Evolutionary conservation across 495 filamentous ascomycete genomes (phyloP).

Genomic region (Friedmanniomyces simplex): DNA sequence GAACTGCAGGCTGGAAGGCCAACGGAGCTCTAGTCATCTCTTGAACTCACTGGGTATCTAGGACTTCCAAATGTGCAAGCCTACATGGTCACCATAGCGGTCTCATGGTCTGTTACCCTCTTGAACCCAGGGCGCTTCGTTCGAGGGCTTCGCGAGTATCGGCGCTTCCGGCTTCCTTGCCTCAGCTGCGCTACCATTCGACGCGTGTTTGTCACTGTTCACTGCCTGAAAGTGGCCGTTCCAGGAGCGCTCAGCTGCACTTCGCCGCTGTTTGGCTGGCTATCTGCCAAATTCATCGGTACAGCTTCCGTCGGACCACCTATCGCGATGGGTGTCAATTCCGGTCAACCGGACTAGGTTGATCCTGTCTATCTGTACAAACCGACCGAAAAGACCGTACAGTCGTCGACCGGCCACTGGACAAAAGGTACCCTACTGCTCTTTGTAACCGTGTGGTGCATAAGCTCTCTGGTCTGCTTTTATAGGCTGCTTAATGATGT

Average conservation of each 20-base stretch:
- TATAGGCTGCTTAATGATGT: background rate
- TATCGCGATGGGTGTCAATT: conserved; percentile 56
- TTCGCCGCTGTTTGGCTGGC: conserved; percentile 58
- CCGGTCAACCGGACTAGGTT: conserved; percentile 59
- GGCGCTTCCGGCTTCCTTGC: conserved; percentile 57
- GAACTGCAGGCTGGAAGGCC: no score
- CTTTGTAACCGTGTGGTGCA: conserved; percentile 5
- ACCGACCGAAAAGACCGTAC: conserved; percentile 44
- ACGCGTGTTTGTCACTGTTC: conserved; percentile 53
- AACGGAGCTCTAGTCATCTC: no score
- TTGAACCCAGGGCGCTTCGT: conserved; percentile 42
- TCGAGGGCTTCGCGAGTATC: conserved; percentile 40
- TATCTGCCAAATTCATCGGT: conserved; percentile 55
- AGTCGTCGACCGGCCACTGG: conserved; percentile 50
- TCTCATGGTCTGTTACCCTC: conserved; percentile 54
- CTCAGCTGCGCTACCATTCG: conserved; percentile 51
- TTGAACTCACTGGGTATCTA: no score
- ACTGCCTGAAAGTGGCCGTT: conserved; percentile 56
- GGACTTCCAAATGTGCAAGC: conserved; percentile 60
- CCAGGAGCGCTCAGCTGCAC: conserved; percentile 49
- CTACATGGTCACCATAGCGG: conserved; percentile 47
- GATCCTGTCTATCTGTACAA: conserved; percentile 67
- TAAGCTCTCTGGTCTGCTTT: conserved; percentile 3
- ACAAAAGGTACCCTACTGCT: conserved; percentile 4
- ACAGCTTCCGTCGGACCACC: conserved; percentile 56